Evolutionary conservation across 2,329 filamentous ascomycete genomes (phyloP), one percentile per base, ranked within the genome.

Genomic region (Microcyclospora tardicrescens): DNA sequence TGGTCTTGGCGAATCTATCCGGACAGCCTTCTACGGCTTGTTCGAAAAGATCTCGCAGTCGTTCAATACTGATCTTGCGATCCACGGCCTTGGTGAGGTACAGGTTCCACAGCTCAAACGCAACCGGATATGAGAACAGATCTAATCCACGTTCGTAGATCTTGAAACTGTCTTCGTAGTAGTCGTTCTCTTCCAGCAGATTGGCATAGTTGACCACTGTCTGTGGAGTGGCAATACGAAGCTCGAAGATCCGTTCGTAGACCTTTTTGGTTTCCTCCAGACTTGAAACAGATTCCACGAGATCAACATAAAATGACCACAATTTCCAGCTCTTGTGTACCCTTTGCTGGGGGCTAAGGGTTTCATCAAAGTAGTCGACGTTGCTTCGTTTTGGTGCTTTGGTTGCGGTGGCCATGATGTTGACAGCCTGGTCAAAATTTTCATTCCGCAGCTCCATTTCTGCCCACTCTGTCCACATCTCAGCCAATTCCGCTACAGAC

Each of bases 251-350:
- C 40, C 91, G 75, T 60, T 98, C 91, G 61, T 98, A 98, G 2
- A 96, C 80, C 59, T 85, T 89, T 59, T 78, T 84, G 0, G 89
- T 95, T 62, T 96, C 89, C 15, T 94, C 86, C 12, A 98, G 64
- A 0, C 82, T 84, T 44, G 83, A 81, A 27, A 95, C 87, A 59
- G 86, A 94, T 61, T 98, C 91, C 2, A 98, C 87, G 1, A 98
- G 74, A 59, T 98, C 91, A 31, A 98, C 87, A 53, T 98, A 98
- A 67, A 98, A 98, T 62, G 86, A 94, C 91, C 91, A 98, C 10
- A 98, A 66, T 61, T 96, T 98, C 91, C 91, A 98, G 58, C 85
- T 94, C 69, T 98, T 98, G 66, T 98, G 91, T 2, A 98, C 84
- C 45, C 93, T 77, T 65, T 96, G 91, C 59, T 98, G 91, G 3